These are phyloP conservation scores for Amyloporia xantha DNA, from an alignment of 768 basidiomycete species.

Conservation along the genomic window DNA sequence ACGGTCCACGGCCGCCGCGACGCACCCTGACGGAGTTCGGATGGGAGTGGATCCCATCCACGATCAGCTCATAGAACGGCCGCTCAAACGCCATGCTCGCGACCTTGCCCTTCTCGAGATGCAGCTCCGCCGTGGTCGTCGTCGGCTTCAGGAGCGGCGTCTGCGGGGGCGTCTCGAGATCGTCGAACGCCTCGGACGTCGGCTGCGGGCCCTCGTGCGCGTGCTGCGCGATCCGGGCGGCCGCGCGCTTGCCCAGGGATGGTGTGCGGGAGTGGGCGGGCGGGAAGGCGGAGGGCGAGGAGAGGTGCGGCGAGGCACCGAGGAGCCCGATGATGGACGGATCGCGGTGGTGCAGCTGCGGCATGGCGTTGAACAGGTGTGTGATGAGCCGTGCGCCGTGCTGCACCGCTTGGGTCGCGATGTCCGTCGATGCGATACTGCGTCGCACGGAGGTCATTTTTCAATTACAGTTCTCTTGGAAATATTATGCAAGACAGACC, in stretches of 20 bases:
- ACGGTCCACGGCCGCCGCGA: slow-evolving; percentile 3
- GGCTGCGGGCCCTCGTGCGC: slow-evolving; percentile 18
- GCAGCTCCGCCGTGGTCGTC: slow-evolving; percentile 27
- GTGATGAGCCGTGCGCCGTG: slow-evolving; percentile 82
- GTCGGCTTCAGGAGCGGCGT: slow-evolving; percentile 31
- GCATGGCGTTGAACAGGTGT: slow-evolving; percentile 93
- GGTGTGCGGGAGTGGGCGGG: slow-evolving; percentile 12
- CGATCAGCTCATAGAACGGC: slow-evolving; percentile 86
- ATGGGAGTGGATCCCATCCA: slow-evolving; percentile 87
- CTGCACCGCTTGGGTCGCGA: slow-evolving; percentile 63
- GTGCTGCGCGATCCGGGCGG: slow-evolving; percentile 3
- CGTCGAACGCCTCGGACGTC: slow-evolving; percentile 56
- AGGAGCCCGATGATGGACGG: slow-evolving; percentile 88
- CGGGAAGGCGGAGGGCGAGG: slow-evolving; percentile 22
- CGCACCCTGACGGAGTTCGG: slow-evolving; percentile 83
- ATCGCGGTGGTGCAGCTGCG: slow-evolving; percentile 82
- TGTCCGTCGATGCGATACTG: slow-evolving; percentile 69
- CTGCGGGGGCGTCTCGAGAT: slow-evolving; percentile 48
- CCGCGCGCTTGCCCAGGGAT: slow-evolving; percentile 13
- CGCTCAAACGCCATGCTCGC: slow-evolving; percentile 46
- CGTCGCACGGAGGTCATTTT: background rate
- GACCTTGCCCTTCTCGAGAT: slow-evolving; percentile 41
- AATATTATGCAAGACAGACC: slow-evolving; percentile 50
- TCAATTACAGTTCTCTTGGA: background rate
- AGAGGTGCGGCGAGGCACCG: slow-evolving; percentile 64